Evolutionary conservation across 345 rosid genomes (phyloP).

Genomic region (Lepidium africanum): DNA sequence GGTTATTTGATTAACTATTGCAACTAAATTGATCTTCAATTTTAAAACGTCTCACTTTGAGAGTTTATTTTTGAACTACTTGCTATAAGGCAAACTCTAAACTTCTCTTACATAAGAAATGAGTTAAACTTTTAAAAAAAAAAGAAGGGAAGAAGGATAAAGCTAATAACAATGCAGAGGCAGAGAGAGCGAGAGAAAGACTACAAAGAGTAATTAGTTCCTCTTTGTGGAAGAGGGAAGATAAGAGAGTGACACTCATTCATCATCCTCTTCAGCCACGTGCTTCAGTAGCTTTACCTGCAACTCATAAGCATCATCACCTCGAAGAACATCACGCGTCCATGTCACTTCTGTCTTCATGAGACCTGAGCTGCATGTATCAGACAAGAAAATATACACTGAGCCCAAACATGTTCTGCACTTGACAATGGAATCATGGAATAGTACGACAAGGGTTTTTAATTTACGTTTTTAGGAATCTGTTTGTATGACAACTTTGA

Average conservation of each 20-base stretch:
- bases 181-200: neutral
- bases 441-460: neutral
- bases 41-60: neutral
- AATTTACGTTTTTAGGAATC: neutral
- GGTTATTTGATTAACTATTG: no score
- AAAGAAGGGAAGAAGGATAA: neutral
- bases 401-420: neutral
- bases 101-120: neutral
- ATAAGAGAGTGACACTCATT: conserved; percentile 26
- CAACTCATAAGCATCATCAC: conserved; percentile 80
- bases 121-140: neutral
- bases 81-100: no score
- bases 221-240: neutral
- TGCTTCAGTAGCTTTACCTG: conserved; percentile 86
- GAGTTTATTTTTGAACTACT: no score
- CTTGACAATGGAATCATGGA: neutral
- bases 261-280: conserved; percentile 89
- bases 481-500: neutral
- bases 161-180: neutral
- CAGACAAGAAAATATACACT: neutral
- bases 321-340: conserved; percentile 69
- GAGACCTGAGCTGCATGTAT: conserved; percentile 49
- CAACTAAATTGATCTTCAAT: neutral
- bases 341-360: conserved; percentile 92
- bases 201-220: neutral